A percentile compares a stretch with the other conserved stretches of the same genome.
Conservation (phyloP, 345 rosid species). For the Clarkia xantiana region DNA sequence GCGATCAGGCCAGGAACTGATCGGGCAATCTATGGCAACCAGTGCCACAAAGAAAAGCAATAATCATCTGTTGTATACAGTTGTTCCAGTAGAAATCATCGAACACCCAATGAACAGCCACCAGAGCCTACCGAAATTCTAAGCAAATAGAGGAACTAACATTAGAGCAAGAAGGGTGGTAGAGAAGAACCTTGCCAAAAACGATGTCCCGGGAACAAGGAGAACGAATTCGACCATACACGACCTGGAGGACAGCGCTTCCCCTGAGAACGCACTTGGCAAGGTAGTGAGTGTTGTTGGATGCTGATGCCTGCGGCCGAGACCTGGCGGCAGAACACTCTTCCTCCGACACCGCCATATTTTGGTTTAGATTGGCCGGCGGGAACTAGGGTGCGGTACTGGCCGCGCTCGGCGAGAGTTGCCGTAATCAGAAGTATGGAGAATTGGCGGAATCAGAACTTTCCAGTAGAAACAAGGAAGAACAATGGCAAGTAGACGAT, state of each 20-base stretch:
- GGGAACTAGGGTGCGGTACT: constrained; percentile 8
- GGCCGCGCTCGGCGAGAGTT: neutral
- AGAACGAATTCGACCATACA: constrained; percentile 63
- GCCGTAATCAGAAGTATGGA: too few relatives aligned
- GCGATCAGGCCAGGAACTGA: too few relatives aligned
- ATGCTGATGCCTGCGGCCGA: constrained; percentile 43
- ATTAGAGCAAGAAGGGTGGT: neutral
- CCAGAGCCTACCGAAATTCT: neutral
- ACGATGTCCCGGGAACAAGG: constrained; percentile 59
- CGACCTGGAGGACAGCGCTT: constrained; percentile 76
- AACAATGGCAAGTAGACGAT: too few relatives aligned
- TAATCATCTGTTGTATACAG: too few relatives aligned
- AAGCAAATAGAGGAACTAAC: neutral
- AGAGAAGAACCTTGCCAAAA: constrained; percentile 56
- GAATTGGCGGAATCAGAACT: neutral
- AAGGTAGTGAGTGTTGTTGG: constrained; percentile 44
- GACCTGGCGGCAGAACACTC: constrained; percentile 68
- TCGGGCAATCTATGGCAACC: too few relatives aligned
- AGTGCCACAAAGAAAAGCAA: too few relatives aligned
- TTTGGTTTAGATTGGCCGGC: neutral
- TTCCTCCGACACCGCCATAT: constrained; percentile 92
- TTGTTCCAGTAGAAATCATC: neutral
- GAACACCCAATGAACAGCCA: neutral
- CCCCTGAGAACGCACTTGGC: constrained; percentile 87
- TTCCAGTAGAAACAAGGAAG: too few relatives aligned